Base-by-base conservation (phyloP, 2,329 filamentous ascomycete genomes). In the Colletotrichum sp. region DNA sequence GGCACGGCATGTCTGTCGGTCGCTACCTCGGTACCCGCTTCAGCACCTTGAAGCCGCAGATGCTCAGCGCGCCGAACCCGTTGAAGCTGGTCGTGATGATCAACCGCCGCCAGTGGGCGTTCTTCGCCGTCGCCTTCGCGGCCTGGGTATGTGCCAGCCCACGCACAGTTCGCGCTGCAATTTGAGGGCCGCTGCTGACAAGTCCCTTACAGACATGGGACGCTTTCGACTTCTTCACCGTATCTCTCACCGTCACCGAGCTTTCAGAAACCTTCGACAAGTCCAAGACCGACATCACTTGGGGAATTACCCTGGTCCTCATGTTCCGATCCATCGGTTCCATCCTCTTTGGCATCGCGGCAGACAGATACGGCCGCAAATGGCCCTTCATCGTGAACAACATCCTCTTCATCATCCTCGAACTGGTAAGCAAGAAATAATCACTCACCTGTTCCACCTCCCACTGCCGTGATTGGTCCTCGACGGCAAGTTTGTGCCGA, bases 331-430 rank as follows among this genome's bases (percentile, higher is more conserved):
- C 89, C 7, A 82, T 90, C 13, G 90, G 90, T 1, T 87, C 89
- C 6, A 81, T 90, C 57, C 24, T 86, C 12, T 91, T 91, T 68
- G 90, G 90, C 75, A 84, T 90, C 31, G 87, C 87, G 0, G 83
- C 86, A 24, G 90, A 91, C 81, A 85, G 88, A 43, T 91, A 89
- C 76, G 90, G 90, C 6, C 83, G 90, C 62, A 91, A 90, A 79
- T 94, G 93, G 92, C 93, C 93, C 2, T 95, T 95, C 84, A 88
- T 95, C 16, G 79, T 93, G 73, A 95, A 95, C 83, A 94, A 95
- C 82, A 74, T 94, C 27, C 86, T 96, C 24, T 91, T 96, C 72
- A 92, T 94, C 47, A 81, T 92, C 8, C 86, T 96, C 12, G 93
- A 96, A 81, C 86, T 95, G 78, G 93, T 92, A 79, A 83, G 86